phyloP scores from a whole-genome alignment of 257 asterid genomes.

The Plantago ovata region DNA sequence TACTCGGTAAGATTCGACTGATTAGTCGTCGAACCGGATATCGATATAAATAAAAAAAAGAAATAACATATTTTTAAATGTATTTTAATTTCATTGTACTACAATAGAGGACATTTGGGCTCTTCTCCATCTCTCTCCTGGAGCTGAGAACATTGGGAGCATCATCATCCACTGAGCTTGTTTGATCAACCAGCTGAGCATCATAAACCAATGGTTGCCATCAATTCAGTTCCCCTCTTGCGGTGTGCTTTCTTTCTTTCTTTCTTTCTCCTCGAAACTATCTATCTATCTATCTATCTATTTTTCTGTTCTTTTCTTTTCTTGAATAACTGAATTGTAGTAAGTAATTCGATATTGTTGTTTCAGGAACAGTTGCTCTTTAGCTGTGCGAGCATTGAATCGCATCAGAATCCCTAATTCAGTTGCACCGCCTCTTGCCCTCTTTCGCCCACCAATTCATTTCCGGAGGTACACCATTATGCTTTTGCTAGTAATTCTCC shows the following conservation, averaged over 20 bases:
- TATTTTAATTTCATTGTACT: too few relatives aligned
- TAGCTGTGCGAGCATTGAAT: slow-evolving; percentile 35
- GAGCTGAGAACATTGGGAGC: too few relatives aligned
- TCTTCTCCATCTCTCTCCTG: too few relatives aligned
- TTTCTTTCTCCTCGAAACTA: neutral
- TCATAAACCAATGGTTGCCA: slow-evolving; percentile 30
- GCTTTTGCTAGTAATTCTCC: slow-evolving; percentile 14
- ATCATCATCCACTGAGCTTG: too few relatives aligned
- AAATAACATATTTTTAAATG: too few relatives aligned
- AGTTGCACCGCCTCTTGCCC: slow-evolving; percentile 21
- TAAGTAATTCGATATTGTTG: slow-evolving; percentile 14
- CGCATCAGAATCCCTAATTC: slow-evolving; percentile 39
- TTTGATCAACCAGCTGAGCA: too few relatives aligned
- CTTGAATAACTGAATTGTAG: slow-evolving; percentile 19
- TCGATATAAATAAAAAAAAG: too few relatives aligned
- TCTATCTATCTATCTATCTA: too few relatives aligned
- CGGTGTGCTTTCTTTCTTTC: slow-evolving; percentile 29
- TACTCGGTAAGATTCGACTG: too few relatives aligned
- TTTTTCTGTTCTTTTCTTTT: neutral
- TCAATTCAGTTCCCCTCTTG: slow-evolving; percentile 39
- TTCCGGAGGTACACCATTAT: slow-evolving; percentile 46
- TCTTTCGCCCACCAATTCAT: slow-evolving; percentile 32
- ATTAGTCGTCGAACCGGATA: too few relatives aligned
- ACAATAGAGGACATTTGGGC: too few relatives aligned
- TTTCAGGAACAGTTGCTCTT: slow-evolving; percentile 43